These are phyloP conservation scores for Daldinia loculata DNA, from an alignment of 495 filamentous ascomycete genomes.

Conservation along the genomic window DNA sequence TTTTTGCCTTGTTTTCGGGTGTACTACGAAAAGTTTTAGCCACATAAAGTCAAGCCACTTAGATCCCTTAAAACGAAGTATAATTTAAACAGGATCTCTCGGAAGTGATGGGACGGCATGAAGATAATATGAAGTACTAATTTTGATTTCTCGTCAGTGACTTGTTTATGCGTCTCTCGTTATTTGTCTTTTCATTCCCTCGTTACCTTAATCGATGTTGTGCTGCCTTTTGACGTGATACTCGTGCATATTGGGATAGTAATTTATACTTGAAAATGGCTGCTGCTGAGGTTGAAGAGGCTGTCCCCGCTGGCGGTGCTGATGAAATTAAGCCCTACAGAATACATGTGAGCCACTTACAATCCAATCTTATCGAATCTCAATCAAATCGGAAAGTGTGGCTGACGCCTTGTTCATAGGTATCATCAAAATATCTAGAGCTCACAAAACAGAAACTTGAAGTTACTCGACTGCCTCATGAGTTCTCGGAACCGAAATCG, in stretches of 20 bases:
- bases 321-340: slow-evolving; percentile 59
- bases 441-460: slow-evolving; percentile 65
- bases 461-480: slow-evolving; percentile 62
- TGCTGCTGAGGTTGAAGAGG: slow-evolving; percentile 37
- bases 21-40: slow-evolving; percentile 39
- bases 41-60: slow-evolving; percentile 49
- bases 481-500: slow-evolving; percentile 51
- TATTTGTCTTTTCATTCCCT: slow-evolving; percentile 22
- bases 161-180: slow-evolving; percentile 28
- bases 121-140: slow-evolving; percentile 24
- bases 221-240: slow-evolving; percentile 28
- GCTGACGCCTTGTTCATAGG: slow-evolving; percentile 43
- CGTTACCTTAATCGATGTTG: slow-evolving; percentile 32
- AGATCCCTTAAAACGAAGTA: slow-evolving; percentile 46
- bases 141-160: slow-evolving; percentile 24
- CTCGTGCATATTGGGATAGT: slow-evolving; percentile 18
- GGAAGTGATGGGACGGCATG: slow-evolving; percentile 23
- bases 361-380: slow-evolving; percentile 3
- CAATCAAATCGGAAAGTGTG: slow-evolving; percentile 8
- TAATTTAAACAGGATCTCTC: slow-evolving; percentile 43
- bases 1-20: slow-evolving; percentile 39
- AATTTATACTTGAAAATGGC: slow-evolving; percentile 30
- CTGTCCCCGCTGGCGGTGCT: slow-evolving; percentile 37
- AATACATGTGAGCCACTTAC: slow-evolving; percentile 55
- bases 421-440: slow-evolving; percentile 60